Conservation (phyloP, 1,139 yeast genomes). For the Arxiozyma telluris region DNA sequence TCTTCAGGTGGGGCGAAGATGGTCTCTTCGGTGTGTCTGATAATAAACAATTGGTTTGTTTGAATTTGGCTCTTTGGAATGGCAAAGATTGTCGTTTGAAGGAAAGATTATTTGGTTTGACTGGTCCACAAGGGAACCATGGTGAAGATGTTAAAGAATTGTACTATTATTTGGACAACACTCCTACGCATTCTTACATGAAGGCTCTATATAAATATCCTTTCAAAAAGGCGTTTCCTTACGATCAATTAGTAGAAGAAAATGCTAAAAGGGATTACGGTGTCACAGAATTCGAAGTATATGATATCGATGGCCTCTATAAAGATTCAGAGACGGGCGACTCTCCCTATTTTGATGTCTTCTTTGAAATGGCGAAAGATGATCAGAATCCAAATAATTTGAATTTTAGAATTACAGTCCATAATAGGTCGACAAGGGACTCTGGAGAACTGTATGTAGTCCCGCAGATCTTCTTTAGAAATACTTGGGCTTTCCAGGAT, state of each 20-base stretch:
- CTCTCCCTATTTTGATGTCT: constrained; percentile 80
- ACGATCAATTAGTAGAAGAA: constrained; percentile 62
- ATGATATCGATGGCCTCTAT: constrained; percentile 27
- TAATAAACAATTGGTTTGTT: constrained; percentile 68
- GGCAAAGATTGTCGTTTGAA: constrained; percentile 79
- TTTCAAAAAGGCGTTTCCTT: constrained; percentile 66
- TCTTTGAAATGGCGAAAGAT: constrained; percentile 85
- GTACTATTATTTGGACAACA: constrained; percentile 79
- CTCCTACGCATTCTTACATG: constrained; percentile 92
- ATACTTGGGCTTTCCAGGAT: constrained; percentile 63
- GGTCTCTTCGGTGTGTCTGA: constrained; percentile 91
- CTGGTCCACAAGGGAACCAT: constrained; percentile 91
- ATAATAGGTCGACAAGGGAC: constrained; percentile 63
- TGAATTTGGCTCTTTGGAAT: constrained; percentile 85
- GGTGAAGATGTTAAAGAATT: constrained; percentile 93
- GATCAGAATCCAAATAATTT: constrained; percentile 76
- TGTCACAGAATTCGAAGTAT: constrained; percentile 49
- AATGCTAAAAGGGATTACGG: constrained; percentile 41
- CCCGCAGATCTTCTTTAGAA: constrained; percentile 82
- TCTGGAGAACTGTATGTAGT: constrained; percentile 82
- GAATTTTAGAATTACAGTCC: constrained; percentile 79
- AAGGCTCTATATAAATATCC: constrained; percentile 91
- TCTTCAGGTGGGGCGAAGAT: constrained; percentile 95
- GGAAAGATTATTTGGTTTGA: constrained; percentile 81
- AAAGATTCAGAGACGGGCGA: constrained; percentile 45